Base-by-base conservation (phyloP, 345 rosid genomes). In the Sonneratia alba region DNA sequence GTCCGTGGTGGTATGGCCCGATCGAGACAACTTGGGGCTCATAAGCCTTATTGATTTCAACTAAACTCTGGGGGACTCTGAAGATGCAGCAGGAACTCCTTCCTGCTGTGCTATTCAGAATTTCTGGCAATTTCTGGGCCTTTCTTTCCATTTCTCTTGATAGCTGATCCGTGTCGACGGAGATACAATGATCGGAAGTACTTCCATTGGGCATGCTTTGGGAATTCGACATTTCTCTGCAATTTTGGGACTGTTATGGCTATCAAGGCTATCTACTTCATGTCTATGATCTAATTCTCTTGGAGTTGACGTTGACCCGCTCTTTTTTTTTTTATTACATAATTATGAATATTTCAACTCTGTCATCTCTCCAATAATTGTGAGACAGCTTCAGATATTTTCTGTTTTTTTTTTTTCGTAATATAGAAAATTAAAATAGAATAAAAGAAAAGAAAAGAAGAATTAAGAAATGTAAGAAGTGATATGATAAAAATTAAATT, bases 1-100 rank as follows among this genome's bases (percentile, higher is more conserved):
- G 53, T 3, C 51, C 27, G 49, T 67, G 70, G 51, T 67, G 70
- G 70, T 42, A 67, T 0, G 70, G 53, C 34, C 70, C 70, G 0
- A 67, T 67, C 53, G 70, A 32, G 34, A 67, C 70, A 12, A 24
- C 36, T 7, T 67, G 24, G 36, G 70, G 70, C 70, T 22, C 7
- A n/a, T 67, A 67, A 11, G 53, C 70, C 48, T 4, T 2, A 15
- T 48, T 48, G 19, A 48, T 48, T 16, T 48, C 53, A 16, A 48
- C 18, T 16, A 13, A 15, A 16, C 53, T 48, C 18, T 15, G 53
- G 53, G 53, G 53, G 53, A 48, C 53, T 16, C 18, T 48, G 18
- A 11, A 48, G 53, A 48, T 48, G 53, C 53, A 14, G 53, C 53
- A 48, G 18, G 53, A 48, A 10, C 53, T 48, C 4, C 18, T 48